Evolutionary conservation across 352 stramenopile genomes (phyloP).

Genomic region (Globisporangium camurandrum): DNA sequence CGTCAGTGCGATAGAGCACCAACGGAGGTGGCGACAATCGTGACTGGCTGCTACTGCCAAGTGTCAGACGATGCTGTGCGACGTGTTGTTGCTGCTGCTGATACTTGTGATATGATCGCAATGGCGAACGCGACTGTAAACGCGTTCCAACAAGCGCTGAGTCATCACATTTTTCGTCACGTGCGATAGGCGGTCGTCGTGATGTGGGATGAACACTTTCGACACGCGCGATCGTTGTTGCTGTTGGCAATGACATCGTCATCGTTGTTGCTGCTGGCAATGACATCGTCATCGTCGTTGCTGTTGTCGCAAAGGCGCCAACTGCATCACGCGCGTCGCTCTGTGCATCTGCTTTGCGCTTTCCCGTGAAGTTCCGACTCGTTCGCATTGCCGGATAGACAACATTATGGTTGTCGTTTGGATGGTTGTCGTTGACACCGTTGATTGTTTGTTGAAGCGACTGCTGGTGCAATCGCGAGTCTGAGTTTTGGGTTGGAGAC

Average conservation of each 20-base stretch:
- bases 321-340: not conserved
- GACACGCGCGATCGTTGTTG: not conserved
- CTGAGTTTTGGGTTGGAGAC: not conserved
- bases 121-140: not conserved
- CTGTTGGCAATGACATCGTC: no score
- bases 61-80: no score
- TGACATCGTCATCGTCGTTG: no score
- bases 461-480: not conserved
- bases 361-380: conserved; percentile 2
- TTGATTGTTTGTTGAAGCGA: not conserved
- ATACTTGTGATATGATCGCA: no score
- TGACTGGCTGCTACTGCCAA: not conserved
- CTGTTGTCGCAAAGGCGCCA: no score
- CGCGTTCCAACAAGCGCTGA: not conserved
- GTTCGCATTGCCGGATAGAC: not conserved
- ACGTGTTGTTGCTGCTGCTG: no score
- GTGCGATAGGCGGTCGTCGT: not conserved
- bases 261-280: no score
- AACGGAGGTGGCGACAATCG: not conserved
- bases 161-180: no score
- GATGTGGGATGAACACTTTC: conserved; percentile 1
- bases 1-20: not conserved
- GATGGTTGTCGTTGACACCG: not conserved
- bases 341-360: conserved; percentile 7
- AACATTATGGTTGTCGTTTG: not conserved